These are phyloP conservation scores for Gracilaria domingensis DNA, from an alignment of 23 red algal genomes.

Conservation along the genomic window DNA sequence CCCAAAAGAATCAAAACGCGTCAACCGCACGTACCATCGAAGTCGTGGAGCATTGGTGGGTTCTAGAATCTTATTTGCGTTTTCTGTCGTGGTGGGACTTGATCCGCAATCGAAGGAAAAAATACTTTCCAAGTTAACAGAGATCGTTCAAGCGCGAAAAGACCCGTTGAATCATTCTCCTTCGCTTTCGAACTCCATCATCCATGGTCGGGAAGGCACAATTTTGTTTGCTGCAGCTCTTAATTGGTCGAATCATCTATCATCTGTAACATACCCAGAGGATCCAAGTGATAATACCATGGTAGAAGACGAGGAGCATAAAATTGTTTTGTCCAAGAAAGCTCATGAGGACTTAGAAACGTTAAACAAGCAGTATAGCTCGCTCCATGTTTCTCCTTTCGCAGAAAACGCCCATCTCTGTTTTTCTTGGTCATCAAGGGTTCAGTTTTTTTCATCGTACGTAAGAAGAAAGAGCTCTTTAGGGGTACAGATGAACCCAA, in stretches of 20 bases:
- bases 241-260: conserved; percentile 35
- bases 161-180: not conserved
- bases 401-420: conserved; percentile 39
- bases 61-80: conserved; percentile 57
- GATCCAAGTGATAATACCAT: conserved; percentile 7
- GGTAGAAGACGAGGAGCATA: not conserved
- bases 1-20: not conserved
- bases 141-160: conserved; percentile 18
- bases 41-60: conserved; percentile 11
- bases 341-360: not conserved
- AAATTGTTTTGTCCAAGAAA: not conserved
- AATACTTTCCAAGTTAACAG: conserved; percentile 31
- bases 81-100: conserved; percentile 10
- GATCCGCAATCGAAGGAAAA: not conserved
- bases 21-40: not conserved
- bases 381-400: not conserved
- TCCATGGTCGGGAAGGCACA: conserved; percentile 33
- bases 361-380: conserved; percentile 2
- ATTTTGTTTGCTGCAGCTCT: conserved; percentile 57
- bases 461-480: not conserved
- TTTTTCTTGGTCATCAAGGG: conserved; percentile 58
- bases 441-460: conserved; percentile 1
- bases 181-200: conserved; percentile 14
- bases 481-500: not conserved
- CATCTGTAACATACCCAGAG: not conserved